Evolutionary conservation across 208 protist species (phyloP).

Genomic region (Trichomonas gallinae): DNA sequence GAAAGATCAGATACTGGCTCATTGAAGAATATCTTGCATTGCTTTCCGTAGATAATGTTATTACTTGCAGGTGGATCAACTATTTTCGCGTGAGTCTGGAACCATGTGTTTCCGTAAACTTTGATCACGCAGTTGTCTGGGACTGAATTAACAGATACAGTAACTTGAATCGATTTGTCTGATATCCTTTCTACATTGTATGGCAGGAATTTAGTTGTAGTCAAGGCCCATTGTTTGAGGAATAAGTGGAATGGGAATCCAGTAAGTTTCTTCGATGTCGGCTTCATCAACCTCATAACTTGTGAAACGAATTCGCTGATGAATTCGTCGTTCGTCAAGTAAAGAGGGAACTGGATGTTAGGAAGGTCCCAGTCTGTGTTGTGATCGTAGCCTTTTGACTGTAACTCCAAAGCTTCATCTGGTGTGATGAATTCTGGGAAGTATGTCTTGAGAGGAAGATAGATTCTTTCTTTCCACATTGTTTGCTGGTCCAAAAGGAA

Average conservation of each 20-base stretch:
- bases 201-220: neutral
- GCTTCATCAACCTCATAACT: neutral
- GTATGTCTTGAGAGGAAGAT: neutral
- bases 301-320: neutral
- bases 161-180: neutral
- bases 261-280: neutral
- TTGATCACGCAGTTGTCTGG: neutral
- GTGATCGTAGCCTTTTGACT: neutral
- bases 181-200: neutral
- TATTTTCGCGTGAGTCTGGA: neutral
- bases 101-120: neutral
- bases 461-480: neutral
- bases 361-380: neutral
- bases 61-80: neutral
- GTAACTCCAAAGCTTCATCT: neutral
- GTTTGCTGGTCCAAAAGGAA: neutral
- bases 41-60: neutral
- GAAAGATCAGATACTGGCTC: neutral
- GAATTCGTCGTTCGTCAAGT: neutral
- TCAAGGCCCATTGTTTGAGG: neutral
- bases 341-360: neutral
- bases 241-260: conserved; percentile 7
- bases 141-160: neutral
- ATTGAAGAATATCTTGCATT: neutral
- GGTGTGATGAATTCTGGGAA: neutral